These are phyloP conservation scores for Brassica hybrid DNA, from an alignment of 441 rosid species.

Conservation along the genomic window DNA sequence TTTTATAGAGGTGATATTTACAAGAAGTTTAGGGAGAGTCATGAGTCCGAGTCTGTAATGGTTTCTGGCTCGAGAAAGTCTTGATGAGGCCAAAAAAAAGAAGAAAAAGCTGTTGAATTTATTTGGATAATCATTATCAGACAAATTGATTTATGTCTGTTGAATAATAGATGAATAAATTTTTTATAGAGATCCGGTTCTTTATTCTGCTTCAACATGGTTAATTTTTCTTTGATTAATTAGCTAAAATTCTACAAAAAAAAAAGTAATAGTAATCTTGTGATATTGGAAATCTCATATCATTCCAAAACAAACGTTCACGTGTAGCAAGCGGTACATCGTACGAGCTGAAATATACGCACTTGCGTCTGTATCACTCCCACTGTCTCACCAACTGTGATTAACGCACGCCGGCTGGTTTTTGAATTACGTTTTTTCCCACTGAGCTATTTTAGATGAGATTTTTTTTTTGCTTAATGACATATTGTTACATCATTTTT, in stretches of 20 bases:
- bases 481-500: background rate
- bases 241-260: background rate
- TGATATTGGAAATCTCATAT: slow-evolving; percentile 18
- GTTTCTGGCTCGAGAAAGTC: slow-evolving; percentile 27
- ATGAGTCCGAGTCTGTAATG: slow-evolving; percentile 34
- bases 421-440: background rate
- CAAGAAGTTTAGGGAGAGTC: slow-evolving; percentile 67
- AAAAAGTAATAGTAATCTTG: slow-evolving; percentile 22
- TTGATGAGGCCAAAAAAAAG: background rate
- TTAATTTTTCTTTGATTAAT: background rate
- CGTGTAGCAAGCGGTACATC: slow-evolving; percentile 16
- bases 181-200: background rate
- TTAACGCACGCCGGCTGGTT: slow-evolving; percentile 8
- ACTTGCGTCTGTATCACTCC: slow-evolving; percentile 18
- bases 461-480: background rate
- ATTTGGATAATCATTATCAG: slow-evolving; percentile 1
- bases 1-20: slow-evolving; percentile 80
- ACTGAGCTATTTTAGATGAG: background rate
- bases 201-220: background rate
- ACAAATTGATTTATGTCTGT: background rate
- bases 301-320: slow-evolving; percentile 30
- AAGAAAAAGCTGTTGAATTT: slow-evolving; percentile 7
- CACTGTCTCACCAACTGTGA: slow-evolving; percentile 4
- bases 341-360: slow-evolving; percentile 10
- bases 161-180: slow-evolving; percentile 18